A percentile compares a stretch with the other conserved stretches of the same genome.
phyloP scores from a whole-genome alignment of 2,329 filamentous ascomycete genomes.

The Didymella glomerata region DNA sequence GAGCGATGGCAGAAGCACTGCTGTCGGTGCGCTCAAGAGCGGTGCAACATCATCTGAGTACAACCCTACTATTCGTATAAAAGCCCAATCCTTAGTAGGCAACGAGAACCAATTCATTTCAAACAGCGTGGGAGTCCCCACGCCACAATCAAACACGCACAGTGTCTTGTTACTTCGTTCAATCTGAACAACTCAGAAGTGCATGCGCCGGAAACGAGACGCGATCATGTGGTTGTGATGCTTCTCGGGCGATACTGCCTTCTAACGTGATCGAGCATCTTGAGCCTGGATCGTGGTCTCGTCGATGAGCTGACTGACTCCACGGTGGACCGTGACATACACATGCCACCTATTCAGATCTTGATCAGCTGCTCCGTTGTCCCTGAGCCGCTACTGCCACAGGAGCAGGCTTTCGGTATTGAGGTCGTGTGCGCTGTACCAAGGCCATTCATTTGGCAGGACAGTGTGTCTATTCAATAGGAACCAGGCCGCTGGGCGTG shows the following conservation, averaged over 20 bases:
- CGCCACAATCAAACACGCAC: too few species aligned
- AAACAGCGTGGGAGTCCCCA: too few species aligned
- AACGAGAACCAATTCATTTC: too few species aligned
- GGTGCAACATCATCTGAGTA: too few species aligned
- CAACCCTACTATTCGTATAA: too few species aligned
- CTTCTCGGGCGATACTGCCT: background rate
- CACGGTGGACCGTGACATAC: background rate
- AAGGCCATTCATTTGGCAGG: slow-evolving; percentile 1
- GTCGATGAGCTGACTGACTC: background rate
- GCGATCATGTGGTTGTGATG: background rate
- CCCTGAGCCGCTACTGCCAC: background rate
- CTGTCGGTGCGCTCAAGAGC: too few species aligned
- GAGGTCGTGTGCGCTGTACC: background rate
- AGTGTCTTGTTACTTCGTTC: background rate
- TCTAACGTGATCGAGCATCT: background rate
- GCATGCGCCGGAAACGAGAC: background rate
- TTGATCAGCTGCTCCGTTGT: background rate
- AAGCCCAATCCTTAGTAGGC: too few species aligned
- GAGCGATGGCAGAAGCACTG: too few species aligned
- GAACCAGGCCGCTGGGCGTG: background rate
- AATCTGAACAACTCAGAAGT: background rate
- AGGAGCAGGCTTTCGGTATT: background rate
- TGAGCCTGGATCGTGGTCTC: background rate
- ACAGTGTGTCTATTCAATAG: background rate
- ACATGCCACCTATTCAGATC: background rate